These are phyloP conservation scores for Kokia cookei DNA, from an alignment of 441 rosid species.

Conservation along the genomic window DNA sequence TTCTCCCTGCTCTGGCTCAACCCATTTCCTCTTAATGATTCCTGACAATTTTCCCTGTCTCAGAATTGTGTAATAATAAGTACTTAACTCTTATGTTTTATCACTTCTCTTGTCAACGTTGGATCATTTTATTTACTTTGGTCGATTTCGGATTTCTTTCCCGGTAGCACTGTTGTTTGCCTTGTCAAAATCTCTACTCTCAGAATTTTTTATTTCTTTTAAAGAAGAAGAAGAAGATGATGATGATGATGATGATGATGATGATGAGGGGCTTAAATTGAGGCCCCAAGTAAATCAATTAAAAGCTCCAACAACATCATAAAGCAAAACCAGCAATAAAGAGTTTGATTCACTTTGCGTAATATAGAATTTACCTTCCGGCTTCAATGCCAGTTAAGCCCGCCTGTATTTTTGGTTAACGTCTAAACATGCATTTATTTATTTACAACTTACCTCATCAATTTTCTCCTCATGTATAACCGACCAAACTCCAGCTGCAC, in stretches of 20 bases:
- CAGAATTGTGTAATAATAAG: neutral
- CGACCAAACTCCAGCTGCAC: neutral
- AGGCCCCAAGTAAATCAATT: neutral
- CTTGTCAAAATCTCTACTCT: neutral
- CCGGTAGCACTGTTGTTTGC: neutral
- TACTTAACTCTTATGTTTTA: neutral
- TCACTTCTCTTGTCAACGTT: neutral
- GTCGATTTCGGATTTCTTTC: neutral
- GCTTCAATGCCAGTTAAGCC: neutral
- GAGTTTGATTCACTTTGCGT: neutral
- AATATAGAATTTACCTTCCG: neutral
- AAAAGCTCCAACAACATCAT: neutral
- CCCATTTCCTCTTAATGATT: slow-evolving; percentile 38
- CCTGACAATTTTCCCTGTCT: neutral
- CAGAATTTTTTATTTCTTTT: no score
- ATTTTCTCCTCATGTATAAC: neutral
- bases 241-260: neutral
- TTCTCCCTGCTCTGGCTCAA: slow-evolving; percentile 59
- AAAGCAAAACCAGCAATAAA: neutral
- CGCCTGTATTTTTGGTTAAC: neutral
- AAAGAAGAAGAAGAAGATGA: neutral
- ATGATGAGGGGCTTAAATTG: neutral
- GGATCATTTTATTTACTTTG: neutral
- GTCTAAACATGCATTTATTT: neutral
- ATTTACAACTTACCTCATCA: neutral